phyloP scores from a whole-genome alignment of 106 monocot species.

The Allium cepa region DNA sequence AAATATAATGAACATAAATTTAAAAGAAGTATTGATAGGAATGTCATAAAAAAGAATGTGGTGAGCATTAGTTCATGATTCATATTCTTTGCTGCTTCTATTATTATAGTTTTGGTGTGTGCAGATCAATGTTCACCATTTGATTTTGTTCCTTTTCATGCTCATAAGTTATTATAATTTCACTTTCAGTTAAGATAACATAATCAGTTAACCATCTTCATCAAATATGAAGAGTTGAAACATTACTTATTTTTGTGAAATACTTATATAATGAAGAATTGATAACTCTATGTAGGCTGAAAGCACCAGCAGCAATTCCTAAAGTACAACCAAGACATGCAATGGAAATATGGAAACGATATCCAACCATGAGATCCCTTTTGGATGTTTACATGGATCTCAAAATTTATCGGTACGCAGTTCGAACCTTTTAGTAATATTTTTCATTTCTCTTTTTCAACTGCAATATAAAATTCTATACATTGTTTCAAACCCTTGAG shows the following conservation, averaged over 20 bases:
- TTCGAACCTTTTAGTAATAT: not conserved
- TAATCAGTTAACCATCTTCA: not conserved
- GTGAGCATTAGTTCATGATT: slow-evolving; percentile 26
- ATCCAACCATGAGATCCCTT: slow-evolving; percentile 83
- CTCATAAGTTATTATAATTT: not conserved
- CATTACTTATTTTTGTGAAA: not conserved
- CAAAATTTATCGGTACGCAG: slow-evolving; percentile 52
- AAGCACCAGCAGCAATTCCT: slow-evolving; percentile 78
- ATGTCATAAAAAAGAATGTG: slow-evolving; percentile 71
- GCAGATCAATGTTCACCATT: too few relatives aligned
- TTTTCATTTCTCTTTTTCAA: not conserved
- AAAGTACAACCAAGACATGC: slow-evolving; percentile 78
- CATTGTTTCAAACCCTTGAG: slow-evolving; percentile 50
- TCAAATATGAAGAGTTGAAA: not conserved
- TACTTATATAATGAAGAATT: too few relatives aligned
- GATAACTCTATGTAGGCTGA: slow-evolving; percentile 40
- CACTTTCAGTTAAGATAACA: not conserved
- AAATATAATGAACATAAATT: too few relatives aligned
- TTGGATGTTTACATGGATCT: slow-evolving; percentile 65
- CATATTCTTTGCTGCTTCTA: too few relatives aligned
- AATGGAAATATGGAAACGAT: slow-evolving; percentile 75
- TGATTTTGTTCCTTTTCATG: not conserved
- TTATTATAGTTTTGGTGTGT: too few relatives aligned
- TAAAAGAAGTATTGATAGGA: slow-evolving; percentile 57
- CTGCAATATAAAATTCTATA: not conserved